These are phyloP conservation scores for Penicillium diatomitis DNA, from an alignment of 495 filamentous ascomycete species.

Conservation along the genomic window DNA sequence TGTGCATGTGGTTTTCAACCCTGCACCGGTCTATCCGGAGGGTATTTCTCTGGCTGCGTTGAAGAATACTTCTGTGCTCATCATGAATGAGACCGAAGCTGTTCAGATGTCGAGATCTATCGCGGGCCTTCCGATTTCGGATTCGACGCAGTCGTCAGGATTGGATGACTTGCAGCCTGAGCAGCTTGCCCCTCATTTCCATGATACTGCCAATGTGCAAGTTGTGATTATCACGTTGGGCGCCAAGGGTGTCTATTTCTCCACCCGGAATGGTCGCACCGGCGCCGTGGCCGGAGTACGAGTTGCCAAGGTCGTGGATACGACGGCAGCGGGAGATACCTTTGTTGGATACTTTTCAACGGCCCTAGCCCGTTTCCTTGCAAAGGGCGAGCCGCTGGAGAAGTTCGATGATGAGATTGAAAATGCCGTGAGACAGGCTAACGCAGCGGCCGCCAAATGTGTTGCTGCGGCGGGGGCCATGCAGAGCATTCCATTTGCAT, in stretches of 20 bases:
- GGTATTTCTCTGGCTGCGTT: constrained; percentile 45
- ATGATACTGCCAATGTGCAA: constrained; percentile 46
- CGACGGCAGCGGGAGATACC: constrained; percentile 80
- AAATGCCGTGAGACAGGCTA: constrained; percentile 10
- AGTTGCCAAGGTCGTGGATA: constrained; percentile 64
- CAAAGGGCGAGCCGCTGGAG: constrained; percentile 5
- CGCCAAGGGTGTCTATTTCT: constrained; percentile 52
- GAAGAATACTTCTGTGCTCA: constrained; percentile 52
- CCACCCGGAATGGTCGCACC: constrained; percentile 15
- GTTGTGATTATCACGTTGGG: constrained; percentile 73
- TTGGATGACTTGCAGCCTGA: constrained; percentile 20
- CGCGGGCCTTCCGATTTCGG: constrained; percentile 8
- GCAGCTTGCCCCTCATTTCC: constrained; percentile 40
- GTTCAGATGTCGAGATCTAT: constrained; percentile 43
- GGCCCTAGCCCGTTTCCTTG: constrained; percentile 13
- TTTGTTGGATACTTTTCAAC: constrained; percentile 50
- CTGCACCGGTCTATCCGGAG: constrained; percentile 53
- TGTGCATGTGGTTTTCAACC: constrained; percentile 42
- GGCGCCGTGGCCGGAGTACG: constrained; percentile 42
- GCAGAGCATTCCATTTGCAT: constrained; percentile 21
- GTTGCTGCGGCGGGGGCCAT: constrained; percentile 16
- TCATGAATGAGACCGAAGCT: constrained; percentile 81
- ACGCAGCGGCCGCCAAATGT: constrained; percentile 17
- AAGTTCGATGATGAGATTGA: constrained; percentile 14
- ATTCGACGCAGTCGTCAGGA: not conserved